Percentiles rank a stretch among this genome's conserved stretches.
phyloP scores from a whole-genome alignment of 2,329 filamentous ascomycete species.

The Amauroascus verrucosus region DNA sequence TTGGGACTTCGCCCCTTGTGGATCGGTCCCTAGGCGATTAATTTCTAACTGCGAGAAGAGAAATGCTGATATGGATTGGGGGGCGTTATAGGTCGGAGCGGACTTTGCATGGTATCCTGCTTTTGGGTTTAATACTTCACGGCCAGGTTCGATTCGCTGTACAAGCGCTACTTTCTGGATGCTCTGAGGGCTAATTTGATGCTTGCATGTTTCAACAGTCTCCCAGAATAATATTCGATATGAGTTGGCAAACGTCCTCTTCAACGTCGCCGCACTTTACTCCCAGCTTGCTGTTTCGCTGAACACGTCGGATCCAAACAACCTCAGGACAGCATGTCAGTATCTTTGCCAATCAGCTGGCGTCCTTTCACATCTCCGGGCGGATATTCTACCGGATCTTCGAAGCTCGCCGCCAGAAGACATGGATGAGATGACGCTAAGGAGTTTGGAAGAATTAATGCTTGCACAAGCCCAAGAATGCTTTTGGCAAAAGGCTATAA shows the following conservation, averaged over 20 bases:
- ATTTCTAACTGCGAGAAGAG: neutral
- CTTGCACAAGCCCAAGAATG: conserved; percentile 93
- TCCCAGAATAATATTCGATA: conserved; percentile 60
- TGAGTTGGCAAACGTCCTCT: conserved; percentile 85
- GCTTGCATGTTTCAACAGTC: conserved; percentile 24
- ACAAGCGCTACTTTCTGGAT: neutral
- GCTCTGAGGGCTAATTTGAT: neutral
- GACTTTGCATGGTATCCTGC: conserved; percentile 96
- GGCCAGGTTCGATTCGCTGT: conserved; percentile 41
- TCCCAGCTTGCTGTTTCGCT: conserved; percentile 78
- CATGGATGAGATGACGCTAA: conserved; percentile 82
- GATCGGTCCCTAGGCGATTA: neutral
- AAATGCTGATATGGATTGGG: neutral
- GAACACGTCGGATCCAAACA: conserved; percentile 67
- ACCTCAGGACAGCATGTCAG: conserved; percentile 76
- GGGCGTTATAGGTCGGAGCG: conserved; percentile 61
- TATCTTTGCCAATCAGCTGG: conserved; percentile 85
- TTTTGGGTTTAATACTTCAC: conserved; percentile 75
- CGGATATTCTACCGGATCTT: conserved; percentile 67
- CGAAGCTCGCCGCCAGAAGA: conserved; percentile 81
- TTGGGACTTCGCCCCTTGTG: neutral
- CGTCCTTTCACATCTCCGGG: conserved; percentile 67
- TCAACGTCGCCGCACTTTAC: conserved; percentile 87
- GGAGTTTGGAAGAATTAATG: conserved; percentile 71
- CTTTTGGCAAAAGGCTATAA: conserved; percentile 95